Base-by-base conservation (phyloP, 257 asterid genomes). In the Solanum raphanifolium region DNA sequence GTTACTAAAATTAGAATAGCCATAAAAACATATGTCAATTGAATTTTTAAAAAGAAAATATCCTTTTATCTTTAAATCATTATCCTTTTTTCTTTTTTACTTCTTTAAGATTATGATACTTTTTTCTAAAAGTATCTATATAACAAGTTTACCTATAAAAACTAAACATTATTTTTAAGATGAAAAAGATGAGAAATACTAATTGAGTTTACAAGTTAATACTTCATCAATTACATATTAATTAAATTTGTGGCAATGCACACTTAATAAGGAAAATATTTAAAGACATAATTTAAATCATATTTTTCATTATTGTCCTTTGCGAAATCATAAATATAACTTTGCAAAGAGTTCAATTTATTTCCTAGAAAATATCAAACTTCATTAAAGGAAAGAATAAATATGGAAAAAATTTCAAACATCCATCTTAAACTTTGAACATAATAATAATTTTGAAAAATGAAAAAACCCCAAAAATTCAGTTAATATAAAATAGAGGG, bases 1-100 rank as follows among this genome's bases (percentile, higher is more conserved):
- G 87, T 86, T 88, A 34, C 90, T 65, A 79, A 69, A 88, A 88
- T 41, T 87, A 89, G 92, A 39, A 68, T 58, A 83, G 21, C 73
- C 66, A 58, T 58, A 20, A 58, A 58, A 58, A 58, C 66, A 52
- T 52, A 52, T 52, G 62, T 52, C n/a, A 52, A 18, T 52, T 18
- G 62, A 16, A 18, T 18, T 52, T 52, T 18, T 20, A 6, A 52
- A 52, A 52, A 52, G 62, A 52, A 52, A 52, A 52, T 52, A 52
- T 20, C 62, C 23, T 52, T 52, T 52, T 52, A 52, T 52, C 62
- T 52, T 6, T 52, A 52, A 52, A 52, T 52, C 62, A 2, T 52
- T 52, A 52, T 2, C 62, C 62, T 52, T 52, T 52, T 18, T 52
- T 52, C 4, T 52, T 52, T 18, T 18, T 52, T 52, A 52, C 62